phyloP scores from a whole-genome alignment of 108 stramenopile genomes.

The Nitzschia putrida region DNA sequence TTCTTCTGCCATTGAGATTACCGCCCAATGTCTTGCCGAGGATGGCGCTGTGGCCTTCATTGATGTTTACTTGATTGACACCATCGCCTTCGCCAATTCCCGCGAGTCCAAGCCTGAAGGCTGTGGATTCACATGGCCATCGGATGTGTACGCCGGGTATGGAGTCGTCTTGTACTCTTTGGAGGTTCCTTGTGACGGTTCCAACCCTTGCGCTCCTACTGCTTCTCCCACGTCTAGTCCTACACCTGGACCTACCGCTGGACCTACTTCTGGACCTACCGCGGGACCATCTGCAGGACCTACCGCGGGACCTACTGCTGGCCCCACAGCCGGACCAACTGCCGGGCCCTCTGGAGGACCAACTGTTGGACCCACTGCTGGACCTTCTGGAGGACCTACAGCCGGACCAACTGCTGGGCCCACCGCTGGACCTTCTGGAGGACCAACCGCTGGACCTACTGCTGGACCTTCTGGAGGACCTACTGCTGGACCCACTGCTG shows the following conservation, averaged over 20 bases:
- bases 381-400: constrained; percentile 25
- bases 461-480: constrained; percentile 18
- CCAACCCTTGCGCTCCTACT: constrained; percentile 1
- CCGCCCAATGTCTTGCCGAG: background rate
- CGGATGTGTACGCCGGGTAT: background rate
- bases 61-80: background rate
- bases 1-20: background rate
- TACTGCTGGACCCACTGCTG: constrained; percentile 23
- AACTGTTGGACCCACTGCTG: constrained; percentile 6
- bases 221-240: too few species aligned
- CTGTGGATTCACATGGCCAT: background rate
- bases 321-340: constrained; percentile 15
- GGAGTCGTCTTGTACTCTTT: constrained; percentile 1
- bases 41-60: background rate
- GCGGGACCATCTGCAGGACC: too few species aligned
- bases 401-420: constrained; percentile 18
- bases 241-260: too few species aligned
- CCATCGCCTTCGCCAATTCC: background rate
- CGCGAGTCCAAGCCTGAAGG: background rate
- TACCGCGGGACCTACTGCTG: constrained; percentile 7
- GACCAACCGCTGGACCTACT: constrained; percentile 21
- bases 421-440: constrained; percentile 10
- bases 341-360: too few species aligned
- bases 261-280: too few species aligned
- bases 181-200: constrained; percentile 1